These are phyloP conservation scores for Datisca glomerata DNA, from an alignment of 306 rosid genomes.

Conservation along the genomic window DNA sequence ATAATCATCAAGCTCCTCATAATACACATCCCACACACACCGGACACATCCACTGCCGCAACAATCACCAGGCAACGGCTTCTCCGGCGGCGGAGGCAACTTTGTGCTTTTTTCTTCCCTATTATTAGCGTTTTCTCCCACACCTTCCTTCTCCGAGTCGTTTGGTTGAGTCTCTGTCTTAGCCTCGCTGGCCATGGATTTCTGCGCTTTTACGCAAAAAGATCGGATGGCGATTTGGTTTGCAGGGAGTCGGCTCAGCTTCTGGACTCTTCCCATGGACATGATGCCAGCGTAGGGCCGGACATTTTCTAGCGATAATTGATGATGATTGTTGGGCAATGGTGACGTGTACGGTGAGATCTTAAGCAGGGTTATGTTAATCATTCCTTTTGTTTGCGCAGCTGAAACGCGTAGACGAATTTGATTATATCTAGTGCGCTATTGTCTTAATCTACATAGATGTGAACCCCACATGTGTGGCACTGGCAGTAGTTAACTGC, in stretches of 20 bases:
- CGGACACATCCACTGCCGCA: constrained; percentile 94
- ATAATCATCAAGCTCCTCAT: constrained; percentile 76
- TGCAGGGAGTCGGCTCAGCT: constrained; percentile 3
- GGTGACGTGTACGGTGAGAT: constrained; percentile 3
- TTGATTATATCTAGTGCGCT: no score
- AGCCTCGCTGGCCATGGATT: constrained; percentile 22
- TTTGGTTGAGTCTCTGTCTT: not conserved
- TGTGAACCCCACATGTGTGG: no score
- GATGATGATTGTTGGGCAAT: not conserved
- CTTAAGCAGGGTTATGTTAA: no score
- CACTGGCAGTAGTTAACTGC: no score
- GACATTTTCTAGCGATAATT: constrained; percentile 7
- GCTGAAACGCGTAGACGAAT: no score
- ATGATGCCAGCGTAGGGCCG: constrained; percentile 4
- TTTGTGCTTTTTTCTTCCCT: constrained; percentile 5
- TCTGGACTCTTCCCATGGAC: constrained; percentile 13
- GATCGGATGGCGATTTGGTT: constrained; percentile 2
- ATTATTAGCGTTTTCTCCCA: not conserved
- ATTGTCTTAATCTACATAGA: no score
- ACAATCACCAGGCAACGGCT: constrained; percentile 78
- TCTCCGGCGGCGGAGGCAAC: constrained; percentile 58
- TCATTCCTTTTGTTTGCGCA: no score
- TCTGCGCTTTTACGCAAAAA: not conserved
- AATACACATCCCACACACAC: constrained; percentile 83
- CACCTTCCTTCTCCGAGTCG: constrained; percentile 4